Evolutionary conservation across 1,284 basidiomycete species (phyloP).

Genomic region (Austropuccinia psidii): DNA sequence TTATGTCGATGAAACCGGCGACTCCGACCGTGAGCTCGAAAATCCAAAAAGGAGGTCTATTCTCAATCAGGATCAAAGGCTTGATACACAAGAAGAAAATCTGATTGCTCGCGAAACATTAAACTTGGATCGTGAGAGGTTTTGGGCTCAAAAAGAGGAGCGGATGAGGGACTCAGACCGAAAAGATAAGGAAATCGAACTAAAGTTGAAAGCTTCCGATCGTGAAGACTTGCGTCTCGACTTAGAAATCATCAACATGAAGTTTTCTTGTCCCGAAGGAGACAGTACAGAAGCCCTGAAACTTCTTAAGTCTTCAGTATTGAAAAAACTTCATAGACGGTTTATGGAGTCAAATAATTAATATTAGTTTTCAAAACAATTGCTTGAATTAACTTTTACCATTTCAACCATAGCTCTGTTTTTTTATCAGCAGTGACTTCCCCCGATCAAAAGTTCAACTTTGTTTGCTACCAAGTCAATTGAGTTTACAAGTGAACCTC

Average conservation of each 20-base stretch:
- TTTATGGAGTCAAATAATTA: too few relatives aligned
- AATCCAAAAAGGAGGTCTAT: background rate
- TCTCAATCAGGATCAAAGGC: background rate
- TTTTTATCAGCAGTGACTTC: too few relatives aligned
- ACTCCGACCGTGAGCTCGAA: conserved; percentile 7
- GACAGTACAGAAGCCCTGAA: background rate
- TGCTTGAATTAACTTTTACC: too few relatives aligned
- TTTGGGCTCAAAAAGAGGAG: conserved; percentile 2
- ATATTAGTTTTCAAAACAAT: too few relatives aligned
- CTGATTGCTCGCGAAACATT: background rate
- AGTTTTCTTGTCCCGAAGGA: background rate
- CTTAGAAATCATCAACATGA: conserved; percentile 4
- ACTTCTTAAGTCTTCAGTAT: background rate
- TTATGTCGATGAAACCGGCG: background rate
- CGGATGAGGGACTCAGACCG: background rate
- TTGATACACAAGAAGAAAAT: background rate
- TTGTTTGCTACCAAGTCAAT: too few relatives aligned
- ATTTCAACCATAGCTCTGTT: too few relatives aligned
- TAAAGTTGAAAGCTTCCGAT: conserved; percentile 7
- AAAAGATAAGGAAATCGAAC: conserved; percentile 13
- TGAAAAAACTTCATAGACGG: too few relatives aligned
- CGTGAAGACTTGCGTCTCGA: background rate
- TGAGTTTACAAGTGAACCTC: too few relatives aligned
- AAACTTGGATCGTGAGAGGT: conserved; percentile 8
- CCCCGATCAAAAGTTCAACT: too few relatives aligned